Evolutionary conservation across 192 early-diverging fungal genomes (phyloP).

Genomic region (Dissophora globulifera): DNA sequence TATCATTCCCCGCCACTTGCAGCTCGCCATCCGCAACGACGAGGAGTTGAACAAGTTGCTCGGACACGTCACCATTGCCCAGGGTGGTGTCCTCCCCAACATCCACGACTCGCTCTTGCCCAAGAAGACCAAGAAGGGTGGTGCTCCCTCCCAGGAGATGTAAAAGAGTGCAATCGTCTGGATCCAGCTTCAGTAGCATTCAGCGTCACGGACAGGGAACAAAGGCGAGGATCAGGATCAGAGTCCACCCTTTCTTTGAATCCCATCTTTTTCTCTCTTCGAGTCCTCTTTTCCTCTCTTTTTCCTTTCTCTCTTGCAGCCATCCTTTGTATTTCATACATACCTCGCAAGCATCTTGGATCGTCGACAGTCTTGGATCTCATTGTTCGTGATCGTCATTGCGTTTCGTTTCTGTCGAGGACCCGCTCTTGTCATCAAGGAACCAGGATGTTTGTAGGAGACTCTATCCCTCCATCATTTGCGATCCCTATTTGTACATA

Average conservation of each 20-base stretch:
- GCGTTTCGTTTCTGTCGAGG: conserved; percentile 5
- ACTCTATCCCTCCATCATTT: neutral
- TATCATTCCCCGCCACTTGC: conserved; percentile 95
- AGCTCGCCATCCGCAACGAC: conserved; percentile 96
- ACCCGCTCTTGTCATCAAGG: neutral
- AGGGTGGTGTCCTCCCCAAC: conserved; percentile 95
- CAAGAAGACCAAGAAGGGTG: conserved; percentile 79
- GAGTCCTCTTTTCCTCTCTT: conserved; percentile 12
- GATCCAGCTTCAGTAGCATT: no score
- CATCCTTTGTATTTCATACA: conserved; percentile 23
- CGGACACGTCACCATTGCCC: conserved; percentile 81
- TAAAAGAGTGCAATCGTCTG: conserved; percentile 41
- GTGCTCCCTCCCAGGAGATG: conserved; percentile 69
- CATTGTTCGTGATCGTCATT: neutral
- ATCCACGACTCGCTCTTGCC: conserved; percentile 89
- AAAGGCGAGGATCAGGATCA: neutral
- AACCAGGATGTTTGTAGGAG: conserved; percentile 2
- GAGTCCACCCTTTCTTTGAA: neutral
- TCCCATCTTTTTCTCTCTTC: neutral
- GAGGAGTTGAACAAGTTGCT: conserved; percentile 79
- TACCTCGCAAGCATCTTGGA: conserved; percentile 16
- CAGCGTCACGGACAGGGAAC: no score
- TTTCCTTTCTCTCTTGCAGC: conserved; percentile 3
- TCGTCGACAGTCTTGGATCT: neutral
- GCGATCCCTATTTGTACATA: conserved; percentile 38